Percentiles rank a stretch among this genome's conserved stretches.
phyloP scores from a whole-genome alignment of 805 yeast genomes.

The Yarrowia sp. region DNA sequence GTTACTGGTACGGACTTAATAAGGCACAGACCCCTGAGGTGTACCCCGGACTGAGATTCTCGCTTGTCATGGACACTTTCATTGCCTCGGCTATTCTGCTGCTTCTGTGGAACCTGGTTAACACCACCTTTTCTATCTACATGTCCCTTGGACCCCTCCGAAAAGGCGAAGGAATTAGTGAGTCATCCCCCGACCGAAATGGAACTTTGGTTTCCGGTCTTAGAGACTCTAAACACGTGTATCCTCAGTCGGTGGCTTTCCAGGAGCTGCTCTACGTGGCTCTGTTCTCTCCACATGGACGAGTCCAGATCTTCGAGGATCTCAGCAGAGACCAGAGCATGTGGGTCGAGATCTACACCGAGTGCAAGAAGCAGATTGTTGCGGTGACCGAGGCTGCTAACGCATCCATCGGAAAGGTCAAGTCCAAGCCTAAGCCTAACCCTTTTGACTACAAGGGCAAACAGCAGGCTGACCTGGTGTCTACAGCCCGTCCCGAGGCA shows the following conservation, averaged over 20 bases:
- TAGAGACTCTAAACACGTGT: constrained; percentile 29
- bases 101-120: constrained; percentile 33
- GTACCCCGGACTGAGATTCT: constrained; percentile 29
- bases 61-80: constrained; percentile 26
- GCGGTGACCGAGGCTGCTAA: constrained; percentile 23
- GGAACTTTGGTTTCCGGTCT: constrained; percentile 42
- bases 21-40: constrained; percentile 26
- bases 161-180: constrained; percentile 34
- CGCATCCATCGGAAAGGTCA: not conserved
- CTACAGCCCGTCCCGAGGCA: constrained; percentile 1
- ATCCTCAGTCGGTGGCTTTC: constrained; percentile 40
- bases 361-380: constrained; percentile 28
- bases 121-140: constrained; percentile 36
- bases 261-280: constrained; percentile 39
- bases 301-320: constrained; percentile 39
- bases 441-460: constrained; percentile 16
- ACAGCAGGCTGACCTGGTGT: constrained; percentile 1
- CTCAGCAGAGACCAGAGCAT: constrained; percentile 33
- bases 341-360: constrained; percentile 37
- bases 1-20: constrained; percentile 27
- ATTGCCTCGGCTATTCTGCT: constrained; percentile 29
- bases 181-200: constrained; percentile 36
- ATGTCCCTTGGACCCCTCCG: constrained; percentile 40
- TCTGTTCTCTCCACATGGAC: constrained; percentile 33
- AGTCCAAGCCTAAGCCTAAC: constrained; percentile 1